Evolutionary conservation across 768 basidiomycete species (phyloP), one percentile per base, ranked within the genome.

Genomic region (Psilocybe sp.): DNA sequence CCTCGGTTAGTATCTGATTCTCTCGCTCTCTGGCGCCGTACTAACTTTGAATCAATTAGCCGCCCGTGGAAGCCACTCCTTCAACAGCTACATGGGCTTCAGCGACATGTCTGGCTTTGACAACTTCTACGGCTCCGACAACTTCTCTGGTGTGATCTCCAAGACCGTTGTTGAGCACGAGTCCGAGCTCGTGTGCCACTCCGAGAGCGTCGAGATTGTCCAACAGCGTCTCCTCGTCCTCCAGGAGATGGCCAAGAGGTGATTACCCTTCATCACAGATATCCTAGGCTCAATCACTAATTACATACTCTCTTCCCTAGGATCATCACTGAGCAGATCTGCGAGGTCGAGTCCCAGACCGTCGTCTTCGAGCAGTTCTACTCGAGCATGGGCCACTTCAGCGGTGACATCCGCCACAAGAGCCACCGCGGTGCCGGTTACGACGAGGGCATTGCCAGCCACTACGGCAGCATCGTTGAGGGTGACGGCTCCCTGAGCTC

Each of bases 341-440:
- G 69, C 60, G 67, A 69, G 19, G 68, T 71, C 19, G 68, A 71
- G 50, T 64, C 66, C 10, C 71, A 72, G 53, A 61, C 63, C 44
- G 57, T 71, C 44, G 57, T 70, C 41, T 65, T 71, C 43, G 64
- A 71, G 55, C 71, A 71, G 55, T 64, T 65, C 63, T 55, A 58
- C 41, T 57, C 59, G 32, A 56, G 62, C 39, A 56, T 71, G 47
- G 51, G 56, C 16, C 48, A 56, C 53, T 70, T 69, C 61, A 52
- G 58, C 32, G 49, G 55, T 42, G 71, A 73, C 53, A 49, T 73
- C 38, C 56, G 52, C 31, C 70, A 61, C 41, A 46, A 47, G 32
- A 65, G 64, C 16, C 59, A 63, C 37, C 64, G 63, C 49, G 52
- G 55, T 15, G 65, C 62, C 39, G 71, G 70, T 33, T 73, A 63